Conservation (phyloP, 2,329 filamentous ascomycete genomes). For the Fusarium sp. region DNA sequence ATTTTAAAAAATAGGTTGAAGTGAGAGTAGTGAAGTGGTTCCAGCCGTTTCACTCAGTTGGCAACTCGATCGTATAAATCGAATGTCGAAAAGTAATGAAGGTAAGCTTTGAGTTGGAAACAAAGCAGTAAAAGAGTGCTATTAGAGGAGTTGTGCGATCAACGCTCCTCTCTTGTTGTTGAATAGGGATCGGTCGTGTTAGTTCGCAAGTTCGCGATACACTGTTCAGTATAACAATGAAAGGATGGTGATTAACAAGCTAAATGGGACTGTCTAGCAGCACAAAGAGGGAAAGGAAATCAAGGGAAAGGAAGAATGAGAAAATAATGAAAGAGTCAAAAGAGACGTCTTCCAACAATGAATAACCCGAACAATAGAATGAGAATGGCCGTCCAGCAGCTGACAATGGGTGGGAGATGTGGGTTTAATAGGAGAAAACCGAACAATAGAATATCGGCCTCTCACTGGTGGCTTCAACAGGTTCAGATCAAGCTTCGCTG, state of each 20-base stretch:
- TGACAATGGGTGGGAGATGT: conserved; percentile 30
- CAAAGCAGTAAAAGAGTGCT: conserved; percentile 35
- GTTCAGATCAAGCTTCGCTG: conserved; percentile 28
- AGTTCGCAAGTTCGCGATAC: conserved; percentile 26
- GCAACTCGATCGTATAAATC: conserved; percentile 35
- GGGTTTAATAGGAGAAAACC: conserved; percentile 43
- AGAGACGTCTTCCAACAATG: conserved; percentile 41
- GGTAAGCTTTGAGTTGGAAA: conserved; percentile 13
- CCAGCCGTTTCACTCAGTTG: conserved; percentile 43
- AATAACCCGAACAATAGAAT: conserved; percentile 42
- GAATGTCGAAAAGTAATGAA: conserved; percentile 22
- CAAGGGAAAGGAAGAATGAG: conserved; percentile 37
- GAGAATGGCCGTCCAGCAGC: conserved; percentile 40
- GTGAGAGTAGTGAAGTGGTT: conserved; percentile 42
- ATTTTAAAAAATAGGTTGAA: conserved; percentile 21
- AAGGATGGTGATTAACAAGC: conserved; percentile 40
- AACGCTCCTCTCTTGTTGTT: conserved; percentile 45
- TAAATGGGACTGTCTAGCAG: conserved; percentile 40
- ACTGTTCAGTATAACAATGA: conserved; percentile 28
- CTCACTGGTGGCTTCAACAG: conserved; percentile 35
- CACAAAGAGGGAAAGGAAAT: conserved; percentile 32
- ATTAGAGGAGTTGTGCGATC: conserved; percentile 44
- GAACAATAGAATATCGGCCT: conserved; percentile 33
- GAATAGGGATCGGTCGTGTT: conserved; percentile 32
- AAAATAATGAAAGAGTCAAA: conserved; percentile 39